A percentile compares a stretch with the other conserved stretches of the same genome.
phyloP scores from a whole-genome alignment of 768 basidiomycete genomes.

The Suillus variegatus region DNA sequence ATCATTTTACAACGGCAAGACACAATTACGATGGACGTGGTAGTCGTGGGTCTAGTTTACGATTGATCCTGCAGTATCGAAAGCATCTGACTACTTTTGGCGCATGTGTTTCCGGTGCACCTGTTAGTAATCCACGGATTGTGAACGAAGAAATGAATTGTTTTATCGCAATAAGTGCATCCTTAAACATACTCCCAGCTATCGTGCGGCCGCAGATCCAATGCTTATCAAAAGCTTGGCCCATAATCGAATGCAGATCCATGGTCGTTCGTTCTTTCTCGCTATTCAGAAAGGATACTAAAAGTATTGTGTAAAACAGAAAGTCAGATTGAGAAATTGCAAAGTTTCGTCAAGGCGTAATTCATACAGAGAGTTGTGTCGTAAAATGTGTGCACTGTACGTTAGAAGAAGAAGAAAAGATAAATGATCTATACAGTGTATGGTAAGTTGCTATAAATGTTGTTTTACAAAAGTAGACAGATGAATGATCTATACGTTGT shows the following conservation, averaged over 20 bases:
- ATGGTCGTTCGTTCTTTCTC: background rate
- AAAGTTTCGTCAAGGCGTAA: background rate
- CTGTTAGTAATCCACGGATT: background rate
- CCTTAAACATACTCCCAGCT: background rate
- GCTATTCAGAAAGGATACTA: background rate
- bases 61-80: background rate
- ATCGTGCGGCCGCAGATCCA: background rate
- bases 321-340: background rate
- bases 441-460: background rate
- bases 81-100: background rate
- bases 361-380: background rate
- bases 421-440: background rate
- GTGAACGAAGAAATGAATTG: background rate
- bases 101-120: background rate
- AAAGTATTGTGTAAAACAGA: background rate
- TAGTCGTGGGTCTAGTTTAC: background rate
- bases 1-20: background rate
- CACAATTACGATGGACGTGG: too few species aligned
- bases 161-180: too few species aligned
- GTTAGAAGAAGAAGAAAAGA: background rate
- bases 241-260: background rate
- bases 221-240: background rate
- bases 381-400: background rate
- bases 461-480: background rate
- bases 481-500: background rate